Base-by-base conservation (phyloP, 2,329 filamentous ascomycete species). In the Sporothrix curviconia region DNA sequence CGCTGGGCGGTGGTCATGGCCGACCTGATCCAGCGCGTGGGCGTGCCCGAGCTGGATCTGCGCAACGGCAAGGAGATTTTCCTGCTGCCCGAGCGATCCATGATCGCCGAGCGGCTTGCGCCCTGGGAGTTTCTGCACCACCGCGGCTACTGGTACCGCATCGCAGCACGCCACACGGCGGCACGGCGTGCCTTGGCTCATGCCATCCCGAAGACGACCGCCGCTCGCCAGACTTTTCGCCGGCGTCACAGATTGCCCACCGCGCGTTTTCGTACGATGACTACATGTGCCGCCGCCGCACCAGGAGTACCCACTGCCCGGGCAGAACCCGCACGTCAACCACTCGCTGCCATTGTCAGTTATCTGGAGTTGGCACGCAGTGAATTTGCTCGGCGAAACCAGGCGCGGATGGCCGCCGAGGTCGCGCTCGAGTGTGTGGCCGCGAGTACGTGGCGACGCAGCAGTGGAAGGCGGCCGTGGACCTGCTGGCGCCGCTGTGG, bases 121-220 rank as follows among this genome's bases (percentile, higher is more conserved):
- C 83, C 84, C 0, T 86, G 82, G 80, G 83, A 87, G 62, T 67
- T 78, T 37, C 72, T 87, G 7, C 84, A 87, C 61, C 84, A 87
- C 64, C 76, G 79, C 1, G 84, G 84, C 6, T 87, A 87, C 65
- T 87, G 85, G 82, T 84, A 83, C 63, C 79, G 81, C 14, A 69
- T 78, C 44, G 83, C 84, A 1, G 80, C 82, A 4, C 76, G 76
- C n/a, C 81, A 86, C 62, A 70, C 80, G 1, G 72, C 74, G 3
- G 72, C 76, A 15, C 78, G 84, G 8, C 76, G 81, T 40, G 72
- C 68, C 22, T 67, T 84, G 43, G 83, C 84, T 2, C 72, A 72
- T 24, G 71, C 72, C 19, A 84, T 87, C 78, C 84, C 0, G 78
- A 84, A 28, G 82, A 84, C 57, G 82, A 82, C 60, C 73, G 83